Evolutionary conservation across 2,329 filamentous ascomycete genomes (phyloP).

Genomic region (Lasiodiplodia hormozganensis): DNA sequence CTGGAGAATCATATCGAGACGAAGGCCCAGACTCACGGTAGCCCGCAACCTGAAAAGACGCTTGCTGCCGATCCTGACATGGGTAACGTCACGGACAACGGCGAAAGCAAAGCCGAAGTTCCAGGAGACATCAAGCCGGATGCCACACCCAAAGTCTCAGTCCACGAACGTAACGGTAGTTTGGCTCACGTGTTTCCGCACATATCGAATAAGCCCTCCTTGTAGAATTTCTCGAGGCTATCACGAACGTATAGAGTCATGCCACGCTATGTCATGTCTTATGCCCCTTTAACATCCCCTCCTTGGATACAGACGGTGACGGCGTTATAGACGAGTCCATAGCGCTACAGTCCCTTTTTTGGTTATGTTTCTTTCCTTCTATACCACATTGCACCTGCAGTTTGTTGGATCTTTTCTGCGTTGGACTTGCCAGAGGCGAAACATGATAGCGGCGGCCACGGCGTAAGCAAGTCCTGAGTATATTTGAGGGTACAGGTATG

Average conservation of each 20-base stretch:
- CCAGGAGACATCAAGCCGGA: constrained; percentile 19
- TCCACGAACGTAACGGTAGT: constrained; percentile 25
- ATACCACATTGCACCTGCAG: neutral
- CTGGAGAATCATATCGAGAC: constrained; percentile 42
- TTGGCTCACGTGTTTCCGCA: constrained; percentile 43
- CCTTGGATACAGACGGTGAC: neutral
- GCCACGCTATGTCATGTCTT: too few relatives aligned
- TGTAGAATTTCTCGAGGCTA: neutral
- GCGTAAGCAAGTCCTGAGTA: constrained; percentile 48
- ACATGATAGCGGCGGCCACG: constrained; percentile 43
- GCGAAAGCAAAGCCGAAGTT: constrained; percentile 27
- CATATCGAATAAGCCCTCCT: constrained; percentile 54
- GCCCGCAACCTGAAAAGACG: constrained; percentile 1
- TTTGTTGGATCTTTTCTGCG: neutral
- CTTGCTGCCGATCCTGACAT: constrained; percentile 1
- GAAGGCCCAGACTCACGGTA: constrained; percentile 31
- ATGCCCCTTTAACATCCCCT: too few relatives aligned
- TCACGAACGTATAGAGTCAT: too few relatives aligned
- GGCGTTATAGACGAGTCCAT: neutral
- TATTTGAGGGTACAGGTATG: constrained; percentile 49
- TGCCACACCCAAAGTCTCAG: constrained; percentile 17
- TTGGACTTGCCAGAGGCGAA: constrained; percentile 33
- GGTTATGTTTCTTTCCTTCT: neutral
- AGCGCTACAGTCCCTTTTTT: neutral
- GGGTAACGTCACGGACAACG: constrained; percentile 26